Evolutionary conservation across 768 basidiomycete genomes (phyloP).

Genomic region (Lepiota brunneoincarnata): DNA sequence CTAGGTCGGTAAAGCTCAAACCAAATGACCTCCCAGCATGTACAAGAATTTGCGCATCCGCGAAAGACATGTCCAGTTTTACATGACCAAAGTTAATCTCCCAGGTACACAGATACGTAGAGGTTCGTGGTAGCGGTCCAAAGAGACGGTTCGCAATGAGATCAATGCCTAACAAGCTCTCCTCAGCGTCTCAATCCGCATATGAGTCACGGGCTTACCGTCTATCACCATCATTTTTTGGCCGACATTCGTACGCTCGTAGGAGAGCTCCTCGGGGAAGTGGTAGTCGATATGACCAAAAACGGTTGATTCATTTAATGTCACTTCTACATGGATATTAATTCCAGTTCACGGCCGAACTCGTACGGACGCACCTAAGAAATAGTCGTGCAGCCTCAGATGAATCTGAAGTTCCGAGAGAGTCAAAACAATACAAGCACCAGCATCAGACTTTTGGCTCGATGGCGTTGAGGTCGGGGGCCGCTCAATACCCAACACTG

Average conservation of each 20-base stretch:
- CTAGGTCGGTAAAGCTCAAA: slow-evolving; percentile 67
- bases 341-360: background rate
- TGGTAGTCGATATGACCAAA: slow-evolving; percentile 47
- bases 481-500: slow-evolving; percentile 60
- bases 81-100: slow-evolving; percentile 73
- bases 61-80: slow-evolving; percentile 53
- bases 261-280: slow-evolving; percentile 30
- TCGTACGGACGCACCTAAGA: slow-evolving; percentile 61
- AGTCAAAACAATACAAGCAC: slow-evolving; percentile 51
- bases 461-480: background rate
- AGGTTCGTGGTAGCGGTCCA: slow-evolving; percentile 80
- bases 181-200: background rate
- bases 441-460: slow-evolving; percentile 33
- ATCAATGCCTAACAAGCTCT: slow-evolving; percentile 56
- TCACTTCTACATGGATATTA: slow-evolving; percentile 57
- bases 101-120: slow-evolving; percentile 93
- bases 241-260: slow-evolving; percentile 2
- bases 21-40: slow-evolving; percentile 58
- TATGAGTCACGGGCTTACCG: slow-evolving; percentile 24
- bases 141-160: slow-evolving; percentile 85
- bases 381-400: slow-evolving; percentile 80
- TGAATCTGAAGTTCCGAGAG: slow-evolving; percentile 73
- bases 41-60: slow-evolving; percentile 47
- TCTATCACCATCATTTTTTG: slow-evolving; percentile 48
- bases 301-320: slow-evolving; percentile 67